Evolutionary conservation across 179 eudicot genomes (phyloP), one percentile per base, ranked within the genome.

Genomic region (Amaranthus tricolor): DNA sequence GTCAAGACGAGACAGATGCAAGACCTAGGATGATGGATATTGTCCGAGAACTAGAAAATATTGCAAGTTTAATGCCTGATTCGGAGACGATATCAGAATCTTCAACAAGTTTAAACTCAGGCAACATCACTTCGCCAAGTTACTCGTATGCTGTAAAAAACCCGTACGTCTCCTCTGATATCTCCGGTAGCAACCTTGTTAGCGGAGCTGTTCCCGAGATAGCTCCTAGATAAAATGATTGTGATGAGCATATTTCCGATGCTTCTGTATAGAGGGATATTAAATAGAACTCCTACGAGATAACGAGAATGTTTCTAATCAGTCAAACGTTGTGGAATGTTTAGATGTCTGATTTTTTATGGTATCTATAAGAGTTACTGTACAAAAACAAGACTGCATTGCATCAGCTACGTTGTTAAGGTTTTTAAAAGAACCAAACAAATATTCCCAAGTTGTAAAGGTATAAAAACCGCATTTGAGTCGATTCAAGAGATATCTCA

Each of bases 1-100:
- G 92, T 78, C 89, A 76, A 47, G 94, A 88, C 3, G 87, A 89
- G 71, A 85, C 91, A 55, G 87, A 84, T 12, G 76, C 71, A 60
- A 78, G 97, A 58, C 94, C 97, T 12, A 77, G 86, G 1, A 91
- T 91, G 89, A 72, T 84, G 45, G 91, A 91, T 66, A 85, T 89
- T 58, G 97, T 89, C 17, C 76, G 92, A 20, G 94, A 89, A 68
- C 86, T 91, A 0, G 97, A 91, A 74, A 70, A 24, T 74, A 85
- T 91, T 58, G 72, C 82, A 70, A 62, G 19, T 3, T 79, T 84
- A 84, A 76, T 84, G 77, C 91, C 94, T n/a, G 88, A 86, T 50
- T 84, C 83, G 0, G 86, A 84, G 44, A 66, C 89, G 52, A 60
- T 69, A 58, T 59, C 79, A n/a, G 74, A 45, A 50, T 56, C 76